Conservation (phyloP, 2,329 filamentous ascomycete species). For the Aspergillus luchuensis region DNA sequence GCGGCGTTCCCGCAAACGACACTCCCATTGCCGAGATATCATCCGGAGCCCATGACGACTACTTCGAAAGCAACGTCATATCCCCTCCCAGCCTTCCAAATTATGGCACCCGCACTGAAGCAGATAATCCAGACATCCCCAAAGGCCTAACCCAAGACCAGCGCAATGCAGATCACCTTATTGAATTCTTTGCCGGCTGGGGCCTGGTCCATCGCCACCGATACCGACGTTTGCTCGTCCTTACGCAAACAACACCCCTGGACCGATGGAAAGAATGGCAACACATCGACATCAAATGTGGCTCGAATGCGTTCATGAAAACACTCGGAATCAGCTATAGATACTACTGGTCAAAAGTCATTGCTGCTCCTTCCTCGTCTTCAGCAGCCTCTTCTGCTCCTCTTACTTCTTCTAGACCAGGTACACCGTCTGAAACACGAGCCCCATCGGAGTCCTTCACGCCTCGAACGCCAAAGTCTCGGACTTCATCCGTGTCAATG, state of each 20-base stretch:
- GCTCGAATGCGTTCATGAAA: constrained; percentile 18
- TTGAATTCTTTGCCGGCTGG: constrained; percentile 45
- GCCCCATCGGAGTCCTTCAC: constrained; percentile 13
- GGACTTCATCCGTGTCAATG: no score
- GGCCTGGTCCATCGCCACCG: constrained; percentile 32
- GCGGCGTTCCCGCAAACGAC: background rate
- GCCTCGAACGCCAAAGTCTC: constrained; percentile 12
- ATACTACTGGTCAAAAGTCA: constrained; percentile 17
- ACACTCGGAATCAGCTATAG: constrained; percentile 18
- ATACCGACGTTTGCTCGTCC: constrained; percentile 36
- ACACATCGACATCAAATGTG: constrained; percentile 26
- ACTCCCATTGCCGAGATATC: constrained; percentile 17
- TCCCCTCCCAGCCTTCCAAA: constrained; percentile 29
- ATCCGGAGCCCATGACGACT: constrained; percentile 26
- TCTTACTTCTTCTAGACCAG: background rate
- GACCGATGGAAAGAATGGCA: constrained; percentile 34
- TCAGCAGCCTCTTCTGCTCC: no score
- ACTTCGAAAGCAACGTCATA: constrained; percentile 30
- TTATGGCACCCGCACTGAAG: constrained; percentile 32
- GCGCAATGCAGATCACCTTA: constrained; percentile 39
- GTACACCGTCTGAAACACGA: background rate
- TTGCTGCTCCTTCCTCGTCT: no score
- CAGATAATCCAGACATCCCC: constrained; percentile 27
- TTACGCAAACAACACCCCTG: constrained; percentile 28
- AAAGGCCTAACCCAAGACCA: constrained; percentile 30